Percentiles rank a stretch among this genome's conserved stretches.
These are phyloP conservation scores for Inonotus hispidus DNA, from an alignment of 1,284 basidiomycete species.

Conservation along the genomic window DNA sequence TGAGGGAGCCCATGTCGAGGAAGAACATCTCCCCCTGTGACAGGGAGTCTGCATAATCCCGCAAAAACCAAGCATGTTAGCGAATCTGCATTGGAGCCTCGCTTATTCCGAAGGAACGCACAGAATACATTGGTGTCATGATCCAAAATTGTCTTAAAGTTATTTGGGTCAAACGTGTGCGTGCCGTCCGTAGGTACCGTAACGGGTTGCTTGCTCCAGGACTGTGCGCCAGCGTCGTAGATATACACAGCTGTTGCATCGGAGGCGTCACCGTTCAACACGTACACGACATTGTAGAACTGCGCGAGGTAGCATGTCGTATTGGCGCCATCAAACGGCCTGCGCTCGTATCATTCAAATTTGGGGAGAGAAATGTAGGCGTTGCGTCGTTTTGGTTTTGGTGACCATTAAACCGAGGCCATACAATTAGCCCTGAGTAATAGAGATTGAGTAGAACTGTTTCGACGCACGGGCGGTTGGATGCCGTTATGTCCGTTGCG, in stretches of 20 bases:
- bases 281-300: conserved; percentile 74
- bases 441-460: conserved; percentile 5
- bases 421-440: neutral
- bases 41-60: conserved; percentile 46
- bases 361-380: neutral
- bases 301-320: conserved; percentile 71
- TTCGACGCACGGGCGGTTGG: conserved; percentile 60
- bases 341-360: conserved; percentile 24
- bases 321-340: conserved; percentile 61
- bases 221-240: conserved; percentile 55
- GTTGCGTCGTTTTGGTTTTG: too few species aligned
- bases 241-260: conserved; percentile 63
- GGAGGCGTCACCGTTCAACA: conserved; percentile 66
- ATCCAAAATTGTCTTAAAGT: conserved; percentile 68
- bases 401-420: conserved; percentile 2
- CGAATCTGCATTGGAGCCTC: conserved; percentile 17
- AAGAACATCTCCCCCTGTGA: conserved; percentile 56
- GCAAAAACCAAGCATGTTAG: conserved; percentile 16
- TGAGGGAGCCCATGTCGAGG: conserved; percentile 62
- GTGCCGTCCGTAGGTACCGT: conserved; percentile 33
- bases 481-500: conserved; percentile 58
- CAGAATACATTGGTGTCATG: conserved; percentile 87
- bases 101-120: conserved; percentile 29
- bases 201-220: conserved; percentile 60
- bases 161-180: conserved; percentile 45